These are phyloP conservation scores for Eragrostis curvula DNA, from an alignment of 176 grass and related monocot species.

Conservation along the genomic window DNA sequence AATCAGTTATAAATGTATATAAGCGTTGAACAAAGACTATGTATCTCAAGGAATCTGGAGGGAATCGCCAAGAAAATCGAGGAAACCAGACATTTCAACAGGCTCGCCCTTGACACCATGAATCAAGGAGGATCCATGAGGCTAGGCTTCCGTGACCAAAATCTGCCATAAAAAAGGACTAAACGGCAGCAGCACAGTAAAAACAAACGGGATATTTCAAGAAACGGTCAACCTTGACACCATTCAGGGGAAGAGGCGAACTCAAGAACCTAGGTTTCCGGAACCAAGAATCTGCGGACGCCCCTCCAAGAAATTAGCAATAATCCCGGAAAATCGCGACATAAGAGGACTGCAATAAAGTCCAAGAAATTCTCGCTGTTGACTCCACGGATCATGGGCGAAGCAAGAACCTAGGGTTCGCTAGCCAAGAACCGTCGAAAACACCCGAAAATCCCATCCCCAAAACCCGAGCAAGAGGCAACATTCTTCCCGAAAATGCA, in stretches of 20 bases:
- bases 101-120: too few species aligned
- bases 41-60: not conserved
- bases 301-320: not conserved
- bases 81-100: not conserved
- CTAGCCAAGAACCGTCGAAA: not conserved
- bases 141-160: not conserved
- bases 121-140: not conserved
- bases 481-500: not conserved
- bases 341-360: not conserved
- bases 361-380: not conserved
- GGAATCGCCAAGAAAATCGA: not conserved
- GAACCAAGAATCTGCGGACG: not conserved
- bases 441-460: not conserved
- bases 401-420: conserved; percentile 15
- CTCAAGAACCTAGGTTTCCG: not conserved
- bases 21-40: not conserved
- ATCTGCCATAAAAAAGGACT: not conserved
- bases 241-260: too few species aligned
- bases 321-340: too few species aligned
- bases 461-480: not conserved
- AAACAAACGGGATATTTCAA: not conserved
- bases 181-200: too few species aligned
- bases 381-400: not conserved
- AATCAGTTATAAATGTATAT: not conserved
- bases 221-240: not conserved